Base-by-base conservation (phyloP, 2,329 filamentous ascomycete species). In the Calonectria multiphialidica region DNA sequence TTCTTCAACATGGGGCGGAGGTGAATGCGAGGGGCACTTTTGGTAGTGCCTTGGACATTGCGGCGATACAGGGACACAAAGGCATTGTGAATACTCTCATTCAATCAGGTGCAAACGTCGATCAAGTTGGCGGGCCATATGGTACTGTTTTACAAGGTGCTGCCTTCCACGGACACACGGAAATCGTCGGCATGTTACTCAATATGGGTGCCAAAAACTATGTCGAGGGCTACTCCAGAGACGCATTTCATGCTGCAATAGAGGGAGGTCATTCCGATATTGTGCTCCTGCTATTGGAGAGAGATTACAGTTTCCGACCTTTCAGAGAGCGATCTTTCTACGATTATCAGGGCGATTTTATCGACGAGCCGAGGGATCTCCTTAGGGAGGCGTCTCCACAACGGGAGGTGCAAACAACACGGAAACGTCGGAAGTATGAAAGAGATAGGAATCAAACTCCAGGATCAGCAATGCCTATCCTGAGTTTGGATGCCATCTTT, bases 211-310 rank as follows among this genome's bases (percentile, higher is more conserved):
- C 70, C 3, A 13, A 47, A 13, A 35, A 53, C 2, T 28, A 10
- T 15, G 53, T 13, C 0, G 7, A 12, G 1, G 65, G 65, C 16
- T 57, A 42, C 12, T 72, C n/a, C 1, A 33, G n/a, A 18, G 72
- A 73, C 15, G 67, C 67, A 2, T 55, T 75, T 1, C 57, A 65
- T 18, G 72, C 72, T 0, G 72, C 74, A 15, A 69, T 67, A 9
- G 53, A 71, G 6, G 67, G 74, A n/a, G 74, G 72, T 0, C 72
- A 75, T 6, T 8, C 72, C 0, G 49, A 62, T 5, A 50, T 75
- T 30, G 49, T 74, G 1, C 18, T 49, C 23, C 44, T 73, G 1
- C 68, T 74, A 3, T 35, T 73, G 0, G 16, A 30, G n/a, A 57
- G 50, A n/a, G 67, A 63, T 1, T 71, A 42, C 21, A 21, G 37